These are phyloP conservation scores for Chaetomium strumarium DNA, from an alignment of 2,329 filamentous ascomycete genomes.

Conservation along the genomic window DNA sequence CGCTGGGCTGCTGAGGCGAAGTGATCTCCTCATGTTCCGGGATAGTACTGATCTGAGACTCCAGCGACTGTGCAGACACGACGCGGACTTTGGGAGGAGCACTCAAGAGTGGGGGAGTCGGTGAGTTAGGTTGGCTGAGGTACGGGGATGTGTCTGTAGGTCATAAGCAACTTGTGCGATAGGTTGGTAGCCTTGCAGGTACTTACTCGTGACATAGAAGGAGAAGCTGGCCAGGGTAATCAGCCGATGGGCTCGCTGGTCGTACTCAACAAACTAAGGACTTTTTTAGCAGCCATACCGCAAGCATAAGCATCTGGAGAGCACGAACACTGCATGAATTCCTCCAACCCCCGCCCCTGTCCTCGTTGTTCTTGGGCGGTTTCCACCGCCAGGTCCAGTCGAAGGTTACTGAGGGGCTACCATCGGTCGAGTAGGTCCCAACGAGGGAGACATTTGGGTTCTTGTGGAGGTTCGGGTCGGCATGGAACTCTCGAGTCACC, in stretches of 20 bases:
- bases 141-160: conserved; percentile 37
- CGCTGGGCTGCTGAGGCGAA: conserved; percentile 43
- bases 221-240: conserved; percentile 88
- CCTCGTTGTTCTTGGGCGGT: conserved; percentile 74
- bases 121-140: conserved; percentile 56
- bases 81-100: conserved; percentile 73
- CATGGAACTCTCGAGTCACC: conserved; percentile 91
- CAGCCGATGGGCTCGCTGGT: conserved; percentile 82
- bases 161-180: conserved; percentile 3
- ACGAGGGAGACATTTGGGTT: conserved; percentile 93
- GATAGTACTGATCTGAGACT: conserved; percentile 72
- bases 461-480: conserved; percentile 94
- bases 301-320: background rate
- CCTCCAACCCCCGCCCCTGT: conserved; percentile 86
- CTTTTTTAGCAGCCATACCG: conserved; percentile 24
- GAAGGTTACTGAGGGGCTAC: conserved; percentile 79
- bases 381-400: conserved; percentile 98
- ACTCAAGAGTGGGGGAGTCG: conserved; percentile 63
- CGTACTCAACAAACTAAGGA: conserved; percentile 88
- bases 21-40: conserved; percentile 58
- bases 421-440: conserved; percentile 82
- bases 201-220: conserved; percentile 84
- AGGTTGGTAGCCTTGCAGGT: background rate
- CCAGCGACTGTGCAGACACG: conserved; percentile 80
- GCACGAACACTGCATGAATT: conserved; percentile 78